phyloP scores from a whole-genome alignment of 2,329 filamentous ascomycete genomes.

The Colletotrichum falcatum region DNA sequence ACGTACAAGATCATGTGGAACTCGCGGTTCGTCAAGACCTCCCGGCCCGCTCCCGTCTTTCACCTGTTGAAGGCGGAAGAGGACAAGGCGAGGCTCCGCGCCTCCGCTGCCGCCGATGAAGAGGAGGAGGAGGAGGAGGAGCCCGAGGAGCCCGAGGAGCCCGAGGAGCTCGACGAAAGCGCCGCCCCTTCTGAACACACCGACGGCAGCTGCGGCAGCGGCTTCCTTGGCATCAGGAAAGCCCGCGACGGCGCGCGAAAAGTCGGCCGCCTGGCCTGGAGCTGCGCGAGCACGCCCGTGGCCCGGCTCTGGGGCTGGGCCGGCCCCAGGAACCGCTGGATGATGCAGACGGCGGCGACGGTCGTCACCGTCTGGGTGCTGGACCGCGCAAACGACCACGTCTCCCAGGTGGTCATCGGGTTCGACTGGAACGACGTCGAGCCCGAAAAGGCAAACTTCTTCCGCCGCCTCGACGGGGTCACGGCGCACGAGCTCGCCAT shows the following conservation, averaged over 20 bases:
- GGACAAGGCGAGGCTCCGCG: background rate
- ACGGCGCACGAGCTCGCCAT: slow-evolving; percentile 9
- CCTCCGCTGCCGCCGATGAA: too few relatives aligned
- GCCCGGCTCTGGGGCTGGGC: background rate
- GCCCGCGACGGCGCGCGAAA: background rate
- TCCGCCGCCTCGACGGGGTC: slow-evolving; percentile 25
- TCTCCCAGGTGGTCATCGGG: background rate
- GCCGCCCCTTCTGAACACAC: too few relatives aligned
- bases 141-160: too few relatives aligned
- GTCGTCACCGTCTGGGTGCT: background rate
- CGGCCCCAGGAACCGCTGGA: slow-evolving; percentile 8
- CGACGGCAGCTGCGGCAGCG: background rate
- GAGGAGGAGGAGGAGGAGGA: too few relatives aligned
- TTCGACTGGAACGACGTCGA: background rate
- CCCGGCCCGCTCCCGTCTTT: slow-evolving; percentile 25
- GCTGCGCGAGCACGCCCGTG: background rate
- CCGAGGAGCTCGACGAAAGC: background rate
- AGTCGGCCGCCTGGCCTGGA: background rate
- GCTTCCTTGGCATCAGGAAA: background rate
- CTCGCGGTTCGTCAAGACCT: slow-evolving; percentile 22
- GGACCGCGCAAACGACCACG: background rate
- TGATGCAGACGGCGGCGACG: background rate
- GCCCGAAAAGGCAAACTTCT: slow-evolving; percentile 2
- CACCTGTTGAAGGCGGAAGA: slow-evolving; percentile 8
- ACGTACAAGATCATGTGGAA: slow-evolving; percentile 35